Percentiles rank a stretch among this genome's conserved stretches.
phyloP scores from a whole-genome alignment of 2,329 filamentous ascomycete species.

The Alternaria triticina region DNA sequence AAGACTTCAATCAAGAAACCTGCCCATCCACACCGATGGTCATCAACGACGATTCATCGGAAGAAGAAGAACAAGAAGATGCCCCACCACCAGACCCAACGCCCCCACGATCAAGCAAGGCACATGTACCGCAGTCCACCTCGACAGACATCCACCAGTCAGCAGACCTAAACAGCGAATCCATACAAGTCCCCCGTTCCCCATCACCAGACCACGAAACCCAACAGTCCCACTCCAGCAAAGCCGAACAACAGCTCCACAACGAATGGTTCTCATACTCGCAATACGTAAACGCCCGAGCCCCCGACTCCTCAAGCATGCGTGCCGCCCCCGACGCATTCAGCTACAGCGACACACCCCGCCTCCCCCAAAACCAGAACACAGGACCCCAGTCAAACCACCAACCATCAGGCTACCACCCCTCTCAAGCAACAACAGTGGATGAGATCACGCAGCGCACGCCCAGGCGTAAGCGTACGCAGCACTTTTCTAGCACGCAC shows the following conservation, averaged over 20 bases:
- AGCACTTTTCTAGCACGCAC: slow-evolving; percentile 18
- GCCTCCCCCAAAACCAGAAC: no score
- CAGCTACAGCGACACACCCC: slow-evolving; percentile 37
- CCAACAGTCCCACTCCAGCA: slow-evolving; percentile 38
- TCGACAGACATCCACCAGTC: slow-evolving; percentile 13
- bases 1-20: slow-evolving; percentile 18
- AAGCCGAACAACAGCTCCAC: slow-evolving; percentile 43
- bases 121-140: neutral
- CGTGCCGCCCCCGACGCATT: slow-evolving; percentile 30
- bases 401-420: slow-evolving; percentile 8
- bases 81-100: slow-evolving; percentile 3
- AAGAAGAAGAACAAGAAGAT: slow-evolving; percentile 27
- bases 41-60: slow-evolving; percentile 29
- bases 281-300: slow-evolving; percentile 29
- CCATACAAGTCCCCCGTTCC: slow-evolving; percentile 33
- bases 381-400: no score
- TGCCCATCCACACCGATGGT: slow-evolving; percentile 34
- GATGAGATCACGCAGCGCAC: slow-evolving; percentile 35
- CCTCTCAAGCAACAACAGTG: slow-evolving; percentile 45
- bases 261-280: slow-evolving; percentile 41
- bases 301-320: slow-evolving; percentile 36
- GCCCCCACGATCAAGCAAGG: slow-evolving; percentile 6
- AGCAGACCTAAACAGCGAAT: slow-evolving; percentile 23
- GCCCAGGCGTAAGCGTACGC: slow-evolving; percentile 22
- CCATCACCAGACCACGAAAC: slow-evolving; percentile 26